Evolutionary conservation across 352 stramenopile genomes (phyloP).

Genomic region (Elongisporangium senticosum): DNA sequence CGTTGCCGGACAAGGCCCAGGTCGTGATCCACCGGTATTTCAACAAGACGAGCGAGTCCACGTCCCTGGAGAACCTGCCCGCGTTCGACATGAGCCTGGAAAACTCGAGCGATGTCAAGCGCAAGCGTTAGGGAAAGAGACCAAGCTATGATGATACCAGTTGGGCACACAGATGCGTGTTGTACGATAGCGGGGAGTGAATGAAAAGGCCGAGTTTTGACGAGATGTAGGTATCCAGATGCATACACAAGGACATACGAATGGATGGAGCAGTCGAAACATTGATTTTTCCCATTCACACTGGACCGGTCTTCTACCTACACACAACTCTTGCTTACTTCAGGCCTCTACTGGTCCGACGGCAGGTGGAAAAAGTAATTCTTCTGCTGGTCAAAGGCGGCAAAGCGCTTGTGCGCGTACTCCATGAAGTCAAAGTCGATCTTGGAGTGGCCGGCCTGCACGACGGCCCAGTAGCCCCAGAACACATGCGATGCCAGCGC

Average conservation of each 20-base stretch:
- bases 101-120: constrained; percentile 77
- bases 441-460: constrained; percentile 87
- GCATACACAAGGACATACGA: too few species aligned
- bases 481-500: constrained; percentile 89
- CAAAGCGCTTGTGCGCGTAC: constrained; percentile 80
- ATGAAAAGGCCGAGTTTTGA: constrained; percentile 14
- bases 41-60: constrained; percentile 85
- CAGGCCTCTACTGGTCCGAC: constrained; percentile 9
- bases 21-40: constrained; percentile 85
- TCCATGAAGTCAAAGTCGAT: constrained; percentile 89
- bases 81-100: constrained; percentile 83
- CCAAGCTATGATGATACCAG: not conserved
- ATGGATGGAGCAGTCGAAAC: not conserved
- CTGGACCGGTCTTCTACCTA: constrained; percentile 16
- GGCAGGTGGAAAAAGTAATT: constrained; percentile 40
- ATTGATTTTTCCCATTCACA: constrained; percentile 1
- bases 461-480: constrained; percentile 92
- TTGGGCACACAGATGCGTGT: not conserved
- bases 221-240: constrained; percentile 4
- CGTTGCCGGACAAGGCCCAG: constrained; percentile 60
- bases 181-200: not conserved
- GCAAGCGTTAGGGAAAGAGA: constrained; percentile 57
- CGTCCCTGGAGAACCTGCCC: constrained; percentile 83
- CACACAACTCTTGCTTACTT: constrained; percentile 10
- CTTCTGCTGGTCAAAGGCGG: constrained; percentile 70